phyloP scores from a whole-genome alignment of 495 filamentous ascomycete species.

The Neurospora sp. region DNA sequence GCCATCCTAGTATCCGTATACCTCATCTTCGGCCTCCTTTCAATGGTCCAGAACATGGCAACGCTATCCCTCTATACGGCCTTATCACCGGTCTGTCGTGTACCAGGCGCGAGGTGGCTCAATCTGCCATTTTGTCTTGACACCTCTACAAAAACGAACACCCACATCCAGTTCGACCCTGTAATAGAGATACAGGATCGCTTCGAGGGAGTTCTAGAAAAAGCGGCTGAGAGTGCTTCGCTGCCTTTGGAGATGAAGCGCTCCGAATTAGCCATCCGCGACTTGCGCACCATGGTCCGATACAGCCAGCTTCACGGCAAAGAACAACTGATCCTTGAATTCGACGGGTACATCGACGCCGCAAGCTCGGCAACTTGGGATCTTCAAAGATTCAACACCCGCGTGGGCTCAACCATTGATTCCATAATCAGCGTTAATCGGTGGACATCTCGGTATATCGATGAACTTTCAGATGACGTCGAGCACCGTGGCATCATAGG shows the following conservation, averaged over 20 bases:
- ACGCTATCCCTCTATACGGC: slow-evolving; percentile 36
- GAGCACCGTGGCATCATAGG: slow-evolving; percentile 32
- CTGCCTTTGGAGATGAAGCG: slow-evolving; percentile 61
- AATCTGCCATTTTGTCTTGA: slow-evolving; percentile 50
- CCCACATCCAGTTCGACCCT: slow-evolving; percentile 49
- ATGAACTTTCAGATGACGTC: slow-evolving; percentile 38
- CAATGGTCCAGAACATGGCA: slow-evolving; percentile 42
- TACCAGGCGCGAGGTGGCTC: slow-evolving; percentile 50
- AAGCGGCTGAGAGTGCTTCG: slow-evolving; percentile 44
- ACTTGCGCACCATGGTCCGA: slow-evolving; percentile 55
- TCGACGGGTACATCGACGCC: slow-evolving; percentile 55
- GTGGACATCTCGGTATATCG: slow-evolving; percentile 57
- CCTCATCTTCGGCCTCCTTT: slow-evolving; percentile 35
- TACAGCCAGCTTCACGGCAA: slow-evolving; percentile 34
- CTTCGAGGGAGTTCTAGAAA: slow-evolving; percentile 57
- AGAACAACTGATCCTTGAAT: slow-evolving; percentile 55
- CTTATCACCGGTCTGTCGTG: slow-evolving; percentile 52
- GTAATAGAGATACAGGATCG: slow-evolving; percentile 54
- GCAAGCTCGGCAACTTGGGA: slow-evolving; percentile 45
- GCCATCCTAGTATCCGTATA: slow-evolving; percentile 45
- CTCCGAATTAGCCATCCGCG: slow-evolving; percentile 61
- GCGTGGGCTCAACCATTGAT: slow-evolving; percentile 59
- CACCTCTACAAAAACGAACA: slow-evolving; percentile 5
- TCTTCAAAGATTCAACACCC: slow-evolving; percentile 56
- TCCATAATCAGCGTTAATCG: slow-evolving; percentile 51